A percentile compares a stretch with the other conserved stretches of the same genome.
Evolutionary conservation across 2,329 filamentous ascomycete species (phyloP).

Genomic region (Talaromyces sp.): DNA sequence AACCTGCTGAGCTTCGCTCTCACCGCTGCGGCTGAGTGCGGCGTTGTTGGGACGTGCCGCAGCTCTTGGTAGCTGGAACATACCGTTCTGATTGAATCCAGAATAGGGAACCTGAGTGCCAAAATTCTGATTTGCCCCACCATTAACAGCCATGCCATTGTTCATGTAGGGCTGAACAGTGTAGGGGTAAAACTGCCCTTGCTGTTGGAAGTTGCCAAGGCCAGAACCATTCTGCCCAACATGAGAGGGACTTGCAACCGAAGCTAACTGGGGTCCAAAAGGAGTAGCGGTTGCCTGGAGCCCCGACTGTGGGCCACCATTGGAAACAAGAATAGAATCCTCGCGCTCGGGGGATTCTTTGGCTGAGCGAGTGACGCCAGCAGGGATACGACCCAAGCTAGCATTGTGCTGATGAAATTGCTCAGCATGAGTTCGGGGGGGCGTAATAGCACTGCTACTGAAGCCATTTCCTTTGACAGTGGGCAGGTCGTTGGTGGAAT

Average conservation of each 20-base stretch:
- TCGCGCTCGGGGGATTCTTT: constrained; percentile 44
- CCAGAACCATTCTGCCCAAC: constrained; percentile 27
- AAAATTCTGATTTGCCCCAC: constrained; percentile 43
- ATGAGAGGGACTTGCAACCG: constrained; percentile 29
- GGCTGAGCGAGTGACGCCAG: constrained; percentile 62
- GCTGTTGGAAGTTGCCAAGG: constrained; percentile 34
- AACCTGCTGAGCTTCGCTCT: constrained; percentile 55
- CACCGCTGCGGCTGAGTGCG: constrained; percentile 54
- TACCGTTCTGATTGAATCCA: constrained; percentile 48
- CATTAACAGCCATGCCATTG: constrained; percentile 36
- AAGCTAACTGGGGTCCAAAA: constrained; percentile 64
- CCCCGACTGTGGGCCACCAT: constrained; percentile 63
- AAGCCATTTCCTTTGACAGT: constrained; percentile 70
- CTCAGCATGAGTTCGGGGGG: constrained; percentile 59
- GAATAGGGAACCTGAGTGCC: constrained; percentile 56
- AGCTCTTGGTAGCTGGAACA: constrained; percentile 65
- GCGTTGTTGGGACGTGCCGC: constrained; percentile 57
- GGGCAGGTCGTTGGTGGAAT: constrained; percentile 83
- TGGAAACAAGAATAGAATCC: constrained; percentile 40
- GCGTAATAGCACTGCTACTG: constrained; percentile 38
- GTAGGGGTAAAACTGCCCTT: constrained; percentile 49
- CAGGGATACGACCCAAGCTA: constrained; percentile 74
- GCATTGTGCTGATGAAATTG: constrained; percentile 71
- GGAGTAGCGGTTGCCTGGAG: constrained; percentile 76
- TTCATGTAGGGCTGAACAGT: constrained; percentile 56